Evolutionary conservation across 225 moss, liverwort and hornwort genomes (phyloP), one percentile per base, ranked within the genome.

Genomic region (Antitrichia curtipendula): DNA sequence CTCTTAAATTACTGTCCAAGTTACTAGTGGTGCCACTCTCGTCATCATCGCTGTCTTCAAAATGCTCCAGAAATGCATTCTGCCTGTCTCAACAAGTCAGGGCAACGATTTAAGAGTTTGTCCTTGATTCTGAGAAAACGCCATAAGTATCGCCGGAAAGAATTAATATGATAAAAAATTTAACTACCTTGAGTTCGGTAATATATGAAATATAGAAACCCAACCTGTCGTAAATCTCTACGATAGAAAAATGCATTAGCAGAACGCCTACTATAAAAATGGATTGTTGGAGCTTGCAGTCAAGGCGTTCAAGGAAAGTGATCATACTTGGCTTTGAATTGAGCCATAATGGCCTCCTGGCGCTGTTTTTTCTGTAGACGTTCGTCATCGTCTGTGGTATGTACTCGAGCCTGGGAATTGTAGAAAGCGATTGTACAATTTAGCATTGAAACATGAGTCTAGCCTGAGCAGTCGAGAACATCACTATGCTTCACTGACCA

Each of bases 331-430:
- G 95, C 98, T 88, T 94, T 95, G 85, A 96, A 98, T 78, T 93
- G 94, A 88, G 94, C 96, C 86, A 98, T 91, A 64, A 98, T 98
- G 56, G 98, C 96, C 80, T 98, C 96, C 89, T 98, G 98, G 59
- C 98, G 93, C 80, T 98, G 96, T 87, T 96, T 98, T 85, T 98
- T 98, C 43, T 93, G 88, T 84, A 92, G 91, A 34, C 93, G 96
- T 52, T 94, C 93, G 86, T 96, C 93, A 89, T 95, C 94, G 61
- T 96, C 94, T 66, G 82, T 66, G 36, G 90, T 64, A 60, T 83
- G 61, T 73, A 91, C 86, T 82, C 90, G 87, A 90, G 88, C 90
- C 94, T 94, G 83, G 25, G 60, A 73, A 91, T 74, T 40, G 64
- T 34, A 47, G 59, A 70, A 58, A 60, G 18, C 7, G 2, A 65